phyloP scores from a whole-genome alignment of 495 filamentous ascomycete genomes.

The Echria macrotheca region DNA sequence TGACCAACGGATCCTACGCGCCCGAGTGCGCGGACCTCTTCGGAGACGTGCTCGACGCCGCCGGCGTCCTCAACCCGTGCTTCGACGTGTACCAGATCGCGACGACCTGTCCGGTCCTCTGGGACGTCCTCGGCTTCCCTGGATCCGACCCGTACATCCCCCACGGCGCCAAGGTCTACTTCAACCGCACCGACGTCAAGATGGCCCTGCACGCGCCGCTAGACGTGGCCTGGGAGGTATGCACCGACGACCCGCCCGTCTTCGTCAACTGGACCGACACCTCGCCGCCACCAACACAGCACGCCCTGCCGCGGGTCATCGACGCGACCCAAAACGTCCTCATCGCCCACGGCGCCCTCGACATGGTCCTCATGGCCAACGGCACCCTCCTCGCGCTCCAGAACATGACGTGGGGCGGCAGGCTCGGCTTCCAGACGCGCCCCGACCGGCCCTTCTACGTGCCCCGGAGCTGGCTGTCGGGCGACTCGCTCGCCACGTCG shows the following conservation, averaged over 20 bases:
- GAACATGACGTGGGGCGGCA: slow-evolving; percentile 80
- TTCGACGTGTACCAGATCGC: slow-evolving; percentile 75
- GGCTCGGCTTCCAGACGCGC: slow-evolving; percentile 57
- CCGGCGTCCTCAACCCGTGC: slow-evolving; percentile 63
- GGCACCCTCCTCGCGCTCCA: slow-evolving; percentile 69
- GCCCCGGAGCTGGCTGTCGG: slow-evolving; percentile 49
- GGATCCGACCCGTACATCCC: slow-evolving; percentile 48
- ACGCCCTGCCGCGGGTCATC: slow-evolving; percentile 63
- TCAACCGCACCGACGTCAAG: slow-evolving; percentile 73
- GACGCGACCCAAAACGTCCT: slow-evolving; percentile 64
- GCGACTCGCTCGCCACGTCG: slow-evolving; percentile 19
- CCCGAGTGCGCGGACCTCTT: slow-evolving; percentile 40
- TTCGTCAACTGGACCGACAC: slow-evolving; percentile 51
- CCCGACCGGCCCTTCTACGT: slow-evolving; percentile 60
- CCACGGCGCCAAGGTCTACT: slow-evolving; percentile 59
- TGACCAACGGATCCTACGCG: slow-evolving; percentile 14
- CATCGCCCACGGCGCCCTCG: slow-evolving; percentile 59
- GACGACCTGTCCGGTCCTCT: slow-evolving; percentile 67
- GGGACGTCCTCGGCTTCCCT: slow-evolving; percentile 61
- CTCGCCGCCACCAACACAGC: slow-evolving; percentile 44
- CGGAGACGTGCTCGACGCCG: slow-evolving; percentile 50
- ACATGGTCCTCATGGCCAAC: slow-evolving; percentile 56
- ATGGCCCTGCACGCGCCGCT: slow-evolving; percentile 64
- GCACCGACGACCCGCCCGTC: slow-evolving; percentile 43
- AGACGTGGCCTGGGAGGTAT: slow-evolving; percentile 54